Conservation (phyloP, 164 flowering plant genomes). For the Piper betle region DNA sequence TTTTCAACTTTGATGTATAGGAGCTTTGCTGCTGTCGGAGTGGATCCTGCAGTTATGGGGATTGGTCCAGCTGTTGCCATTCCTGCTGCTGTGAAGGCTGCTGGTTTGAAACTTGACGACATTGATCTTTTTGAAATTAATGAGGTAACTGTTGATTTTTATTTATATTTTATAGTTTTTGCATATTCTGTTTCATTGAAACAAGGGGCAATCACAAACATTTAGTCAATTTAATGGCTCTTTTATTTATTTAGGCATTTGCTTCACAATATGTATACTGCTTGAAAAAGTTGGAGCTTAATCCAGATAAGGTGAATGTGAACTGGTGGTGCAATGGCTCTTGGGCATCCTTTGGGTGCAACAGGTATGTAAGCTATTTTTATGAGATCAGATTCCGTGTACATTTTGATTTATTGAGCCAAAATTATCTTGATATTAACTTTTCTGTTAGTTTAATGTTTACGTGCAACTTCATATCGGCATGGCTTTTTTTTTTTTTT, state of each 20-base stretch:
- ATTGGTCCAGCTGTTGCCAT: conserved; percentile 96
- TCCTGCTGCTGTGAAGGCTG: conserved; percentile 95
- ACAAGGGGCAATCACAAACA: background rate
- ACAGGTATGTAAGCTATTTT: conserved; percentile 47
- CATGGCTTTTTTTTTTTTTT: background rate
- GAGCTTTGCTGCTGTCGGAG: conserved; percentile 92
- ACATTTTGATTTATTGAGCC: too few species aligned
- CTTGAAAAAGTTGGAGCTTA: conserved; percentile 70
- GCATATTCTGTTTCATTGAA: background rate
- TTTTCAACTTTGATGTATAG: conserved; percentile 22
- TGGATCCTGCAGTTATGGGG: conserved; percentile 94
- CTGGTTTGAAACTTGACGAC: conserved; percentile 78
- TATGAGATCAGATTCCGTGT: too few species aligned
- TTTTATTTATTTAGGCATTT: conserved; percentile 48
- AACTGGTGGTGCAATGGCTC: conserved; percentile 98
- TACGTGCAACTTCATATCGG: background rate
- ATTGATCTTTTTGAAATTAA: conserved; percentile 94
- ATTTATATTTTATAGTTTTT: background rate
- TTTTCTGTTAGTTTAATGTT: too few species aligned
- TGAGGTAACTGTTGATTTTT: conserved; percentile 43
- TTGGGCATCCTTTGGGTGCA: conserved; percentile 96
- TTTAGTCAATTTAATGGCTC: background rate
- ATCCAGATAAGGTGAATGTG: conserved; percentile 86
- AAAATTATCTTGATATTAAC: too few species aligned
- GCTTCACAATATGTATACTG: conserved; percentile 89